Evolutionary conservation across 2,329 filamentous ascomycete genomes (phyloP), one percentile per base, ranked within the genome.

Genomic region (Beauveria pseudobassiana): DNA sequence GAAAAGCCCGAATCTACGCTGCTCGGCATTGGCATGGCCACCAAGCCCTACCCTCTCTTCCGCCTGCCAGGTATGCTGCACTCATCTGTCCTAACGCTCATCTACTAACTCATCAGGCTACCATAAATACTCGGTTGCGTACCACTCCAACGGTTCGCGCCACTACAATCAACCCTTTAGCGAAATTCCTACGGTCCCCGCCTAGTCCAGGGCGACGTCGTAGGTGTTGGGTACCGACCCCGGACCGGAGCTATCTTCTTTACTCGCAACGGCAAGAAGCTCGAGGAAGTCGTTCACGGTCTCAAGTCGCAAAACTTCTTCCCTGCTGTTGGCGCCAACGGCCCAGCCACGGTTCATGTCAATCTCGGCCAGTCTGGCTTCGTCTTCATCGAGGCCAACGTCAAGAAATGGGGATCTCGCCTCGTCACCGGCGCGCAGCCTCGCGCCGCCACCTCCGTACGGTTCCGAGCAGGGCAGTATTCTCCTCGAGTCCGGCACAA

Each of bases 321-420:
- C 76, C 95, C 95, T 1, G 95, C 95, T 0, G 85, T 99, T n/a
- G 95, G 95, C 49, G 93, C 95, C 62, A 97, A 95, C 71, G 95
- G 95, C 0, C 95, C 95, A 18, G 93, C 91, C 69, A 88, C 88
- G 38, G 85, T 99, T 1, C 93, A 99, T 72, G 95, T 98, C 72
- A 99, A 99, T 74, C 96, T 99, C 73, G 95, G 95, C 8, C 95
- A 99, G 73, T 91, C 95, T 71, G 95, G 95, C 40, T 99, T 98
- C 71, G 95, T 99, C 54, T 99, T 98, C 71, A 98, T 99, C 68
- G 95, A 99, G 76, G 95, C 93, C 64, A 99, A 99, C 70, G 95
- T 99, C 64, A 99, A 99, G 85, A 99, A 98, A 80, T 99, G 95
- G 95, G 95, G 95, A 2, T n/a, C 80, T 99, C 61, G 95, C 95